Evolutionary conservation across 495 filamentous ascomycete genomes (phyloP), one percentile per base, ranked within the genome.

Genomic region (Penicillium waksmanii): DNA sequence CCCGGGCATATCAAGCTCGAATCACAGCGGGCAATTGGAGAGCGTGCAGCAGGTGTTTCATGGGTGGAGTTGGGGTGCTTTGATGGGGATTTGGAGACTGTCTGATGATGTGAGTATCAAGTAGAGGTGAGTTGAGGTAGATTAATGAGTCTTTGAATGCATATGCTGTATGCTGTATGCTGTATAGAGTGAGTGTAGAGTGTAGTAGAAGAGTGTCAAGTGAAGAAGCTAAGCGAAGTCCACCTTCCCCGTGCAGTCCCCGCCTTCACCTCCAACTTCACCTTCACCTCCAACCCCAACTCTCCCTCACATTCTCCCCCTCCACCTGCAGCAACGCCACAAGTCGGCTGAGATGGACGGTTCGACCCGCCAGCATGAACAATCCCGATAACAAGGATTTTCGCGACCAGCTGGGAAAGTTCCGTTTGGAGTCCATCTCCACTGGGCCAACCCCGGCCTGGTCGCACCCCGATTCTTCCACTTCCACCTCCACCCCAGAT

Each of bases 361-460:
- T 31, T 31, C 27, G 36, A 38, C 15, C 36, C 36, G 15, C 36
- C 64, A 57, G 58, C 58, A 75, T 75, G 70, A 76, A 63, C 61
- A 68, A 65, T 69, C 36, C 62, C 31, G 69, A 69, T 54, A 75
- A 76, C 60, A 73, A 74, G 62, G 74, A 78, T 11, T 80, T 78
- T 57, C 74, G 75, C 54, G 74, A 76, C 56, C 77, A 80, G 58
- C 68, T 80, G 63, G 77, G 77, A 60, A 76, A 77, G 58, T 80
- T 80, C 55, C 77, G 77, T 53, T 67, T 80, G 49, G 74, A 77
- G 18, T 69, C 68, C n/a, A 60, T 63, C 36, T 38, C 60, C 36
- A 38, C 36, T 23, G 19, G 33, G 10, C 34, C 51, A 21, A 53
- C 74, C 3, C 27, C 58, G 25, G 54, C 66, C 47, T 62, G 64